Conservation (phyloP, 2,329 filamentous ascomycete genomes). For the Sarocladium strictum region DNA sequence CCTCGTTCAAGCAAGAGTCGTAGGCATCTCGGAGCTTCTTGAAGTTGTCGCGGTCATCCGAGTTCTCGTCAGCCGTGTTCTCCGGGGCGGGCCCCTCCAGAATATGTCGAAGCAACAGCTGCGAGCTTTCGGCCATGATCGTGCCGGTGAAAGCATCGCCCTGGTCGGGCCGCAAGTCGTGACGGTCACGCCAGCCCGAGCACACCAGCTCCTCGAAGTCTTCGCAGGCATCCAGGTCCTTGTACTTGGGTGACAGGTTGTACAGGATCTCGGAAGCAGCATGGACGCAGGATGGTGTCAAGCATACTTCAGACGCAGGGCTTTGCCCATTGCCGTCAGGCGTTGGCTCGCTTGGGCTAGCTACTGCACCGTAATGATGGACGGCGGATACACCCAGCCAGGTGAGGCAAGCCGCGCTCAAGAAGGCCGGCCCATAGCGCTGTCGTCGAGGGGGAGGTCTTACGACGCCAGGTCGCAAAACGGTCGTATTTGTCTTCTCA, state of each 20-base stretch:
- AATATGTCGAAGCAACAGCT: conserved; percentile 12
- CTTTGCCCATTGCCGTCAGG: not conserved
- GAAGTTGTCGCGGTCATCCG: conserved; percentile 56
- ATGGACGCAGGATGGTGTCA: conserved; percentile 23
- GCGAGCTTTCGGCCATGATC: conserved; percentile 39
- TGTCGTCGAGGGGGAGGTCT: not conserved
- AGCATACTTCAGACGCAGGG: conserved; percentile 13
- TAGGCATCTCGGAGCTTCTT: conserved; percentile 60
- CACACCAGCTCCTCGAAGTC: conserved; percentile 64
- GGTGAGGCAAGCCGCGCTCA: not conserved
- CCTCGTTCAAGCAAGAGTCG: conserved; percentile 59
- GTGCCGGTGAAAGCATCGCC: conserved; percentile 53
- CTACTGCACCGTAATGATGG: not conserved
- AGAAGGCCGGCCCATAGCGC: not conserved
- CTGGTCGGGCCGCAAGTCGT: conserved; percentile 61
- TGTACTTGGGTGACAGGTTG: conserved; percentile 37
- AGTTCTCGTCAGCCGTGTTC: conserved; percentile 24
- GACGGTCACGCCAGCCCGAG: conserved; percentile 57
- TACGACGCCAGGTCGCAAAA: not conserved
- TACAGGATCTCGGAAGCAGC: conserved; percentile 24
- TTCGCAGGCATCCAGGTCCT: conserved; percentile 60
- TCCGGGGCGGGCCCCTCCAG: not conserved
- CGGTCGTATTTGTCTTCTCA: not conserved
- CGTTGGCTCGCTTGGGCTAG: not conserved
- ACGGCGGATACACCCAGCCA: not conserved